phyloP scores from a whole-genome alignment of 805 yeast genomes.

The Hyphopichia homilentoma region DNA sequence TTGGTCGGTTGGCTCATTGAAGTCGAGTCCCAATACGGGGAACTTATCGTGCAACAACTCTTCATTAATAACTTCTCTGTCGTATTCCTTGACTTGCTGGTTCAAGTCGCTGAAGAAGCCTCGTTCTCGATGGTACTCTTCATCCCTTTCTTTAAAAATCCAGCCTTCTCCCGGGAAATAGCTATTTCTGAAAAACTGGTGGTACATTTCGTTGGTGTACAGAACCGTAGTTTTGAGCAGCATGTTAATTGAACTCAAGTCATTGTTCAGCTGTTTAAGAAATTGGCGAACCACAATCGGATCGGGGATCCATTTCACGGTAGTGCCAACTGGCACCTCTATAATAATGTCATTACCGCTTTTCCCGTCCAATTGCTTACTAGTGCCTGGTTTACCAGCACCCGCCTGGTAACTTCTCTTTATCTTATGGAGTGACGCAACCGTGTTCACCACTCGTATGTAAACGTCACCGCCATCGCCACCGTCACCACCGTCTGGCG shows the following conservation, averaged over 20 bases:
- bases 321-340: constrained; percentile 90
- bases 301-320: constrained; percentile 79
- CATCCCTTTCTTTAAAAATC: constrained; percentile 77
- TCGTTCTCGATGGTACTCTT: constrained; percentile 61
- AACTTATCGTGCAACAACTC: constrained; percentile 66
- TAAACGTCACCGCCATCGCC: constrained; percentile 89
- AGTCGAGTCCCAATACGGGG: constrained; percentile 80
- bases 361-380: constrained; percentile 81
- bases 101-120: constrained; percentile 66
- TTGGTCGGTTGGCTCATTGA: constrained; percentile 52
- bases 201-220: constrained; percentile 6
- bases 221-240: constrained; percentile 26
- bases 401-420: constrained; percentile 66
- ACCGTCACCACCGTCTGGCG: constrained; percentile 99
- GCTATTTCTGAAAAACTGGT: constrained; percentile 61
- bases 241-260: constrained; percentile 21
- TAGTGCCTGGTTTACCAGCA: constrained; percentile 68
- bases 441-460: constrained; percentile 71
- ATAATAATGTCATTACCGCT: constrained; percentile 75
- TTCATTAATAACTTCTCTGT: constrained; percentile 49
- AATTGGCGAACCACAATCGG: constrained; percentile 45
- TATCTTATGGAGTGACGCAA: constrained; percentile 68
- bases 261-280: constrained; percentile 11
- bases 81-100: constrained; percentile 62
- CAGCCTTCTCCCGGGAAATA: constrained; percentile 78